Conservation (phyloP, 2,329 filamentous ascomycete genomes). For the Alternaria atra region DNA sequence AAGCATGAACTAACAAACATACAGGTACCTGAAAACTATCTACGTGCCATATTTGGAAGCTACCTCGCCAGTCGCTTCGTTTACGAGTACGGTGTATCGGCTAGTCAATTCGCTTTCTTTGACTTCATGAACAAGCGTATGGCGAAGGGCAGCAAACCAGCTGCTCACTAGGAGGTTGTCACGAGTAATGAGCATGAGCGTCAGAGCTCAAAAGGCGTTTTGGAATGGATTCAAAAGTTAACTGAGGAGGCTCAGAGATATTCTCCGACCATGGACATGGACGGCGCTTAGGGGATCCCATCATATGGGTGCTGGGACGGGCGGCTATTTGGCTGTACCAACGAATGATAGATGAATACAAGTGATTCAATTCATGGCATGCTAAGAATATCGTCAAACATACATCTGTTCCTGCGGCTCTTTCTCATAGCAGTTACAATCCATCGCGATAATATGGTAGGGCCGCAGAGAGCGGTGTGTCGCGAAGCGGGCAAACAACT, state of each 20-base stretch:
- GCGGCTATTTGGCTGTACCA: constrained; percentile 10
- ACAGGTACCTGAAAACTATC: constrained; percentile 86
- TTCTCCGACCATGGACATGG: constrained; percentile 4
- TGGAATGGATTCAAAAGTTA: constrained; percentile 10
- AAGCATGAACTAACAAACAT: constrained; percentile 28
- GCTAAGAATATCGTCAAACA: neutral
- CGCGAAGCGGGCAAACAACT: neutral
- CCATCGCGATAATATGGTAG: neutral
- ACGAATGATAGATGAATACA: constrained; percentile 19
- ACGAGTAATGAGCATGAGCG: neutral
- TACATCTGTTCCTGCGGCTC: neutral
- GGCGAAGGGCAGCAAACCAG: constrained; percentile 37
- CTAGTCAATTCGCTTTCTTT: constrained; percentile 97
- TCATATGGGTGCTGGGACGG: constrained; percentile 5
- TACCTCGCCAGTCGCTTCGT: constrained; percentile 96
- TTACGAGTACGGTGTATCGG: constrained; percentile 90
- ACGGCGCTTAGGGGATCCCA: constrained; percentile 17
- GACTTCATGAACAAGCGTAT: constrained; percentile 74
- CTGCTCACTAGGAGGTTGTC: constrained; percentile 12
- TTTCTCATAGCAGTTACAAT: neutral
- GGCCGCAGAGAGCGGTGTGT: neutral
- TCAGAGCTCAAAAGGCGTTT: constrained; percentile 10
- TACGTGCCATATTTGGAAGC: constrained; percentile 94
- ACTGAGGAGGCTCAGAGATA: neutral
- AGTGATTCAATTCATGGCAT: neutral